Evolutionary conservation across 352 stramenopile genomes (phyloP).

Genomic region (Phytophthora pini): DNA sequence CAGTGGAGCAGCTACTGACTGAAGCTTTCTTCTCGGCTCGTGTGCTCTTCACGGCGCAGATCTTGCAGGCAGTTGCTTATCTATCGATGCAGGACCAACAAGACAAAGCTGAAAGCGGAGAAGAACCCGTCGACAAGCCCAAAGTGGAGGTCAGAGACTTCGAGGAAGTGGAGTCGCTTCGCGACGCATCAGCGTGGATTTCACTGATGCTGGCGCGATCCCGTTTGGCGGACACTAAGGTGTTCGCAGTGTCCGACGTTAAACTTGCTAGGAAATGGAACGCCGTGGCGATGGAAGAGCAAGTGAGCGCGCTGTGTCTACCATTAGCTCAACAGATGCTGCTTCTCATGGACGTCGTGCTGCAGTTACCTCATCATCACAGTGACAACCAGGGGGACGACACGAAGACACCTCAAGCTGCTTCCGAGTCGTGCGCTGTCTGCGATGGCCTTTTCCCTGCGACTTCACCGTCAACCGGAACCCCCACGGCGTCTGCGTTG

Average conservation of each 20-base stretch:
- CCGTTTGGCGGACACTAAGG: slow-evolving; percentile 37
- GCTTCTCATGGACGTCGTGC: slow-evolving; percentile 60
- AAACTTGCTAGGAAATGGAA: slow-evolving; percentile 32
- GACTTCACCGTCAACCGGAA: slow-evolving; percentile 12
- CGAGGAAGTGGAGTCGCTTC: slow-evolving; percentile 60
- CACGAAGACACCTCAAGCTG: slow-evolving; percentile 10
- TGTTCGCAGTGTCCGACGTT: neutral
- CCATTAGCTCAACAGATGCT: slow-evolving; percentile 68
- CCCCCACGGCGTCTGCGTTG: slow-evolving; percentile 25
- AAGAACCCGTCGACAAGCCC: slow-evolving; percentile 1
- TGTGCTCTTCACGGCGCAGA: slow-evolving; percentile 60
- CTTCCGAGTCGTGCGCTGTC: slow-evolving; percentile 53
- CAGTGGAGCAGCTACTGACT: slow-evolving; percentile 47
- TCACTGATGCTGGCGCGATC: slow-evolving; percentile 54
- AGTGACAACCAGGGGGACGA: slow-evolving; percentile 17
- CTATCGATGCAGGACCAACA: slow-evolving; percentile 30
- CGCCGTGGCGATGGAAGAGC: slow-evolving; percentile 42
- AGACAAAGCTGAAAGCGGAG: slow-evolving; percentile 4
- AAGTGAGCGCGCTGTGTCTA: slow-evolving; percentile 52
- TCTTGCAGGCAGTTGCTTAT: slow-evolving; percentile 65
- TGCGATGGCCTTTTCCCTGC: slow-evolving; percentile 68
- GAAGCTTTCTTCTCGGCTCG: slow-evolving; percentile 67
- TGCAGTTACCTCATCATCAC: slow-evolving; percentile 38
- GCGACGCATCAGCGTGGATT: slow-evolving; percentile 62
- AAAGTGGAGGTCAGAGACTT: slow-evolving; percentile 50